Percentiles rank a stretch among this genome's conserved stretches.
phyloP scores from a whole-genome alignment of 1,284 basidiomycete species.

The Wolfiporia cocos region DNA sequence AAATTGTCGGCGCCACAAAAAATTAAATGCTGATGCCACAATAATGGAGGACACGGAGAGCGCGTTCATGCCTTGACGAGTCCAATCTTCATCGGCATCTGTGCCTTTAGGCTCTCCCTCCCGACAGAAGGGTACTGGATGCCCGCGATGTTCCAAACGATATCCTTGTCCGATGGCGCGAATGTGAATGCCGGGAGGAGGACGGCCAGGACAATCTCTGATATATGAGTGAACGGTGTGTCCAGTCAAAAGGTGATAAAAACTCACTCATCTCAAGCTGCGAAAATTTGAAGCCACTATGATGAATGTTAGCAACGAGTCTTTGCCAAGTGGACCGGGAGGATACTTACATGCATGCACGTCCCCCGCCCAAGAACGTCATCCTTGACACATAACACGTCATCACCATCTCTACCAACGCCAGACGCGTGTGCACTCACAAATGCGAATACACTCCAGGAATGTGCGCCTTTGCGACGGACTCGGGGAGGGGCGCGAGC shows the following conservation, averaged over 20 bases:
- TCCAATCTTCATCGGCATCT: background rate
- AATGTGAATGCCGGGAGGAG: constrained; percentile 17
- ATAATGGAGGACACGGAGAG: too few species aligned
- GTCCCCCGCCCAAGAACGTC: constrained; percentile 17
- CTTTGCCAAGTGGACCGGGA: background rate
- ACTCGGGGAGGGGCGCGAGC: constrained; percentile 13
- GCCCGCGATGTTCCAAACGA: constrained; percentile 21
- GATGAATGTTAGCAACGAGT: background rate
- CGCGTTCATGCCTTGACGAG: background rate
- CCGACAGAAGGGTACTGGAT: constrained; percentile 21
- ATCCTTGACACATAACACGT: constrained; percentile 11
- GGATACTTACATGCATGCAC: constrained; percentile 13
- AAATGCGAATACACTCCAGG: constrained; percentile 17
- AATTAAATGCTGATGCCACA: too few species aligned
- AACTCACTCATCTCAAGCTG: constrained; percentile 12
- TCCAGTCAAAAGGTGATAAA: background rate
- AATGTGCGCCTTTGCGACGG: constrained; percentile 11
- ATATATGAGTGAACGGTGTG: background rate
- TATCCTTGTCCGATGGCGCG: constrained; percentile 14
- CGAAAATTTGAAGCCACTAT: constrained; percentile 11
- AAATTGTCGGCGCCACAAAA: too few species aligned
- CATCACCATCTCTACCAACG: background rate
- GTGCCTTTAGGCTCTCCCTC: background rate
- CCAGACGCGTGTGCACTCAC: constrained; percentile 4
- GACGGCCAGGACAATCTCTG: constrained; percentile 16